Conservation (phyloP, 1,139 yeast genomes). For the Suhomyces kunorum region DNA sequence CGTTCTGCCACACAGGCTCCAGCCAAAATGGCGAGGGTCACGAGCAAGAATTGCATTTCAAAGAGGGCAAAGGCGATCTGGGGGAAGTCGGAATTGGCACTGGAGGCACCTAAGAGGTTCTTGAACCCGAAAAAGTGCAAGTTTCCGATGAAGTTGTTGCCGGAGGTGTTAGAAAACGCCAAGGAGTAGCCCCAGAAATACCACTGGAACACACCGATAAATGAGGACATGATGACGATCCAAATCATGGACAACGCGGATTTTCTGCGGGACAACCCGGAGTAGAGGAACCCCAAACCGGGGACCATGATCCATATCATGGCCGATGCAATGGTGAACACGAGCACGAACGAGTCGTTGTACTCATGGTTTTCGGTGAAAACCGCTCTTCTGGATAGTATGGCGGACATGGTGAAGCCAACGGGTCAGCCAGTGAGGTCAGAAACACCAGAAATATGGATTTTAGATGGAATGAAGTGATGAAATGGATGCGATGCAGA, state of each 20-base stretch:
- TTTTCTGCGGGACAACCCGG: conserved; percentile 90
- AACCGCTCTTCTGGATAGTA: conserved; percentile 28
- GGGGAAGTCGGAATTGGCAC: conserved; percentile 58
- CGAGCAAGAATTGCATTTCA: conserved; percentile 89
- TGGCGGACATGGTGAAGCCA: conserved; percentile 2
- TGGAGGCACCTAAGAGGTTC: conserved; percentile 58
- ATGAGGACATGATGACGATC: conserved; percentile 72
- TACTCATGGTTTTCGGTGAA: conserved; percentile 45
- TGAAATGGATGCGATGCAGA: too few relatives aligned
- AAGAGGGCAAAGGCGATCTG: conserved; percentile 82
- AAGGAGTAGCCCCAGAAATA: conserved; percentile 97
- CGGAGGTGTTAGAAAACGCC: conserved; percentile 75
- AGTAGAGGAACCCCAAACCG: conserved; percentile 88
- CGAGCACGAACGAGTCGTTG: conserved; percentile 44
- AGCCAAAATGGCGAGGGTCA: conserved; percentile 85
- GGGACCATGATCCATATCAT: conserved; percentile 92
- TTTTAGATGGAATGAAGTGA: too few relatives aligned
- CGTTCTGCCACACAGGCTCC: conserved; percentile 93
- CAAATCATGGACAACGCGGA: conserved; percentile 88
- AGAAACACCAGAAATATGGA: neutral
- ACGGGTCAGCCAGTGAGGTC: conserved; percentile 1
- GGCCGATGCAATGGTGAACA: conserved; percentile 61
- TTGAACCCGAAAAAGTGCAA: conserved; percentile 79
- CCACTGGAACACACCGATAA: conserved; percentile 89
- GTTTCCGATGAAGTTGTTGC: conserved; percentile 85